Base-by-base conservation (phyloP, 108 stramenopile genomes). In the Cylindrotheca closterium region DNA sequence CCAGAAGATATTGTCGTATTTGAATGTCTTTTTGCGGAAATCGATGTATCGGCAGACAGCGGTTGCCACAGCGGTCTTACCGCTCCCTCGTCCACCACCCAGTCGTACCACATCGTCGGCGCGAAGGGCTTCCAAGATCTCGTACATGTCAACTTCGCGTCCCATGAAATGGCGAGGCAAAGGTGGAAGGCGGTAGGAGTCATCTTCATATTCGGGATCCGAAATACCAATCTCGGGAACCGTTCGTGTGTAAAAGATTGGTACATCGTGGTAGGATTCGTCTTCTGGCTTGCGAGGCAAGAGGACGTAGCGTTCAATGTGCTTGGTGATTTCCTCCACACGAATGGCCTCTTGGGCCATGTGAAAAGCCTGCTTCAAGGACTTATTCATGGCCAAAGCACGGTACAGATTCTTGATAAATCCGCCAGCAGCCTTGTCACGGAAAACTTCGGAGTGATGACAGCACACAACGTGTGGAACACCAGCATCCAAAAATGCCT, bases 391-490 rank as follows among this genome's bases (percentile, higher is more conserved):
- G 4, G 67, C 79, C 37, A 88, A 65, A 10, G 78, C 82, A 19
- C 81, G 71, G 60, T 89, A 89, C 46, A 91, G 83, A 55, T 65
- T 80, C 31, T 67, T 73, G 3, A 85, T 58, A 71, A 91, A 94
- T 22, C 68, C 71, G 4, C 57, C 64, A 3, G 88, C 86, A 3
- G 83, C 86, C 67, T 71, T 69, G 67, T 93, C 92, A 37, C 79
- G 78, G 24, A 94, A 70, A 29, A 65, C 70, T 53, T 76, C 85
- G 22, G 85, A 71, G 33, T 83, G 64, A 52, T 79, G 82, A 19
- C 93, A 88, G 51, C 88, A 90, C 1, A 96, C 90, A 15, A 96
- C 95, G 61, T 94, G 95, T 19, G 84, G 85, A 27, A 94, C 88
- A 2, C 93, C 93, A 7, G 95, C 95, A 25, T 75, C 85, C 12